Evolutionary conservation across 768 basidiomycete species (phyloP).

Genomic region (Trametes sanguinea): DNA sequence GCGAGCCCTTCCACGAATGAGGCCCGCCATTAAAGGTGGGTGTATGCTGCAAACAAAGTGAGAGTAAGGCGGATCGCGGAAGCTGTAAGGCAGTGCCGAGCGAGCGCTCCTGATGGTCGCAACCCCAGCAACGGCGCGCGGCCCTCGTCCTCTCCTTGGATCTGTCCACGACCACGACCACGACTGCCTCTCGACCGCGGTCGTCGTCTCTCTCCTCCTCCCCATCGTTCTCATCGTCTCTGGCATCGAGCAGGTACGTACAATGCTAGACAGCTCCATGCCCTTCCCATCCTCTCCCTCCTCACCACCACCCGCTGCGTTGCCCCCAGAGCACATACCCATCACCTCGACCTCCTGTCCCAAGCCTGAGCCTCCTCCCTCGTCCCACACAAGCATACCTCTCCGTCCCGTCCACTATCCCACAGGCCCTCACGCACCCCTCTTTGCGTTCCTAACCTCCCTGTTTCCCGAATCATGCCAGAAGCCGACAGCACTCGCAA

Average conservation of each 20-base stretch:
- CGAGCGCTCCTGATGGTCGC: conserved; percentile 17
- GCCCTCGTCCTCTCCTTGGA: conserved; percentile 8
- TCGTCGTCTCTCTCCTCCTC: conserved; percentile 8
- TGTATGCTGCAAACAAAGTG: not conserved
- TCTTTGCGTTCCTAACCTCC: conserved; percentile 33
- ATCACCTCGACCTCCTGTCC: conserved; percentile 27
- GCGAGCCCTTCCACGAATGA: too few relatives aligned
- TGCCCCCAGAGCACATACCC: conserved; percentile 21
- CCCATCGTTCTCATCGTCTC: conserved; percentile 19
- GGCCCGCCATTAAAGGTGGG: too few relatives aligned
- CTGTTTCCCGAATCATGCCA: conserved; percentile 70
- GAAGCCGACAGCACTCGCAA: conserved; percentile 84
- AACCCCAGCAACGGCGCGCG: conserved; percentile 3
- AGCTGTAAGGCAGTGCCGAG: conserved; percentile 10
- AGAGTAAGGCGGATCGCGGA: not conserved
- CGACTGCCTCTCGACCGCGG: not conserved
- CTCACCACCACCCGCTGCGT: conserved; percentile 23
- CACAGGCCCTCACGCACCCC: conserved; percentile 32
- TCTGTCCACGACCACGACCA: conserved; percentile 3
- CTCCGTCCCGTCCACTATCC: conserved; percentile 27
- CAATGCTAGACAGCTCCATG: conserved; percentile 9
- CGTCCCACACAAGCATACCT: conserved; percentile 18
- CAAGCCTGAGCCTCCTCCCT: conserved; percentile 17
- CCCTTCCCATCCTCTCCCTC: conserved; percentile 28
- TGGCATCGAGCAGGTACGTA: conserved; percentile 25